phyloP scores from a whole-genome alignment of 352 stramenopile species.

The Phytophthora pinifolia region DNA sequence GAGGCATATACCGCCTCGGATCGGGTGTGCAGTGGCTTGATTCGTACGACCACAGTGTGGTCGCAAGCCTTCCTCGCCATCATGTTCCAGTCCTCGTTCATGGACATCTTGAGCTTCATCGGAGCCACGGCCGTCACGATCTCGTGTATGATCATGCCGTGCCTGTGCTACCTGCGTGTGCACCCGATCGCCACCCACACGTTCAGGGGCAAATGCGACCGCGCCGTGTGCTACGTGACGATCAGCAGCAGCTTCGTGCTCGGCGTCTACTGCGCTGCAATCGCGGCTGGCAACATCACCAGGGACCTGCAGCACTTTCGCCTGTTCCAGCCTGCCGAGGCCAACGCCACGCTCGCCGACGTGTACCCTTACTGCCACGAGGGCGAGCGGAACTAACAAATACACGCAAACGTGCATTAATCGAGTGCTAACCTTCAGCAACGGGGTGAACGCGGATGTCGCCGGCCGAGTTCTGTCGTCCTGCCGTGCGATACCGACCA shows the following conservation, averaged over 20 bases:
- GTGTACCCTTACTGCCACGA: conserved; percentile 63
- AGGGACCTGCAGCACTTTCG: conserved; percentile 49
- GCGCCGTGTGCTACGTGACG: conserved; percentile 52
- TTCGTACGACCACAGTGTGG: conserved; percentile 50
- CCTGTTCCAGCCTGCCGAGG: conserved; percentile 41
- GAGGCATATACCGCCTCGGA: conserved; percentile 43
- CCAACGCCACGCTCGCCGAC: conserved; percentile 26
- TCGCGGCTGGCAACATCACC: conserved; percentile 54
- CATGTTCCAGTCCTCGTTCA: conserved; percentile 77
- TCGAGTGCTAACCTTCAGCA: conserved; percentile 13
- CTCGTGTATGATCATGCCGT: conserved; percentile 81
- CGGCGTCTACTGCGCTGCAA: conserved; percentile 53
- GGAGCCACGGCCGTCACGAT: conserved; percentile 60
- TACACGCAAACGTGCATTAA: neutral
- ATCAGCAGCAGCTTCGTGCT: conserved; percentile 53
- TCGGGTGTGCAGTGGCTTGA: conserved; percentile 45
- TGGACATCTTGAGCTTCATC: conserved; percentile 68
- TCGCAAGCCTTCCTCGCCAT: conserved; percentile 53
- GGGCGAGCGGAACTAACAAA: conserved; percentile 56
- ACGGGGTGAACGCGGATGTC: conserved; percentile 38
- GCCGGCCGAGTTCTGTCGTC: conserved; percentile 19
- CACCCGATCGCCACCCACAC: conserved; percentile 53
- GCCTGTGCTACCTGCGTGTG: conserved; percentile 69
- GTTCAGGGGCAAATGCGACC: conserved; percentile 50
- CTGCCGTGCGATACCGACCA: conserved; percentile 17